Conservation (phyloP, 169 alveolate genomes). For the Plasmodium falciparum region DNA sequence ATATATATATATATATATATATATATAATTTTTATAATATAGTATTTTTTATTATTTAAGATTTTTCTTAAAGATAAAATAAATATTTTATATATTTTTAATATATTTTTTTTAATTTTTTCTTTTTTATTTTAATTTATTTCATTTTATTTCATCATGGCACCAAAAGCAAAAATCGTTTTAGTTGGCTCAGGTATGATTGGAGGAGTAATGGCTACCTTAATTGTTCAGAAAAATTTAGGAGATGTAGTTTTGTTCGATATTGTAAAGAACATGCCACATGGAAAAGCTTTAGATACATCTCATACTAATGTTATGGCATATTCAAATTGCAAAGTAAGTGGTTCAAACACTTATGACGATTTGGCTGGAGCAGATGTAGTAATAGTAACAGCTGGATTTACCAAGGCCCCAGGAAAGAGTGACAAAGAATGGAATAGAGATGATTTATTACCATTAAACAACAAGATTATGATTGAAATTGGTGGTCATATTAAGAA, state of each 20-base stretch:
- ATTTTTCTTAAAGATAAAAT: no score
- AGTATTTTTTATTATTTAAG: no score
- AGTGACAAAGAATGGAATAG: slow-evolving; percentile 90
- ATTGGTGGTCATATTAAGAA: slow-evolving; percentile 90
- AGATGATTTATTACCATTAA: slow-evolving; percentile 87
- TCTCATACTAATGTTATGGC: slow-evolving; percentile 84
- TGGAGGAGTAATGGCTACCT: slow-evolving; percentile 88
- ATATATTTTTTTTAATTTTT: no score
- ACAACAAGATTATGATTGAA: slow-evolving; percentile 86
- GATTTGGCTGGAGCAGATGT: slow-evolving; percentile 87
- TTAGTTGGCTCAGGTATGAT: slow-evolving; percentile 90
- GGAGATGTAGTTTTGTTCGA: slow-evolving; percentile 89
- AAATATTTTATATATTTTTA: no score
- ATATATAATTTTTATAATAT: no score
- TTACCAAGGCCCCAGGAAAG: slow-evolving; percentile 77
- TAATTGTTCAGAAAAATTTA: slow-evolving; percentile 86
- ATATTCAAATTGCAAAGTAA: slow-evolving; percentile 78
- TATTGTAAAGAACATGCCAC: slow-evolving; percentile 88
- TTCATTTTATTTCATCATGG: slow-evolving; percentile 13
- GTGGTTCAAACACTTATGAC: slow-evolving; percentile 83
- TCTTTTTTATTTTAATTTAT: background rate
- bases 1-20: no score
- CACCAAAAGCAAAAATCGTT: slow-evolving; percentile 82
- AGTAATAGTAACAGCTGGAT: slow-evolving; percentile 91
- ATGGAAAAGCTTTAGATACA: slow-evolving; percentile 88